These are phyloP conservation scores for Actinidia polygama DNA, from an alignment of 179 eudicot genomes.

Conservation along the genomic window DNA sequence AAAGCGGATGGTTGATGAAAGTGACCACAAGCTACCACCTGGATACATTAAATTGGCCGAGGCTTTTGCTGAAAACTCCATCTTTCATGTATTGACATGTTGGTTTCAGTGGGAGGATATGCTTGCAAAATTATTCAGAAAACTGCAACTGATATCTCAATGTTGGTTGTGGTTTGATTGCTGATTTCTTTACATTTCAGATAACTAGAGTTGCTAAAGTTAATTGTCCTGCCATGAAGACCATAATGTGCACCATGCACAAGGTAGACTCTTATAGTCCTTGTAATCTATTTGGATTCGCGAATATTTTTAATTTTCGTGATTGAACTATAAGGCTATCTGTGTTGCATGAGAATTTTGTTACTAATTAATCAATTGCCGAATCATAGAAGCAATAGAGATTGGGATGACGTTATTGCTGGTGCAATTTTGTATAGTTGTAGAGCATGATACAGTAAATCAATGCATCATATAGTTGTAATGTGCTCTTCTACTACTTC, in stretches of 20 bases:
- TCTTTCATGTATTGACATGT: neutral
- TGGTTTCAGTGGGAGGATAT: neutral
- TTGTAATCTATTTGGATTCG: neutral
- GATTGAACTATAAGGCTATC: neutral
- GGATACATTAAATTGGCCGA: conserved; percentile 83
- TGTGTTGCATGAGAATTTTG: neutral
- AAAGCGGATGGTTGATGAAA: conserved; percentile 83
- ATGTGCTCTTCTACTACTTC: neutral
- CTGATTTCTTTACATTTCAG: conserved; percentile 36
- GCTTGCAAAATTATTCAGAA: neutral
- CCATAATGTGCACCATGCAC: conserved; percentile 53
- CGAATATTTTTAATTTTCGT: neutral
- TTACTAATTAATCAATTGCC: neutral
- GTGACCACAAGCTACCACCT: conserved; percentile 71
- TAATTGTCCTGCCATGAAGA: conserved; percentile 67
- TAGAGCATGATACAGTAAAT: neutral
- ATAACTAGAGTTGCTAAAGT: conserved; percentile 83
- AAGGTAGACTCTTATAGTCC: conserved; percentile 44
- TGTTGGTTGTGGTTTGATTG: neutral
- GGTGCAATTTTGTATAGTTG: neutral
- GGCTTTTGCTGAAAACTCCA: conserved; percentile 36
- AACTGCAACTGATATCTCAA: neutral
- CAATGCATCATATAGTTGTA: neutral
- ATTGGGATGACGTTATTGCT: neutral
- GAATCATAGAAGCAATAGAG: neutral